Percentiles rank a stretch among this genome's conserved stretches.
These are phyloP conservation scores for Euphorbia peplus DNA, from an alignment of 345 rosid genomes.

Conservation along the genomic window DNA sequence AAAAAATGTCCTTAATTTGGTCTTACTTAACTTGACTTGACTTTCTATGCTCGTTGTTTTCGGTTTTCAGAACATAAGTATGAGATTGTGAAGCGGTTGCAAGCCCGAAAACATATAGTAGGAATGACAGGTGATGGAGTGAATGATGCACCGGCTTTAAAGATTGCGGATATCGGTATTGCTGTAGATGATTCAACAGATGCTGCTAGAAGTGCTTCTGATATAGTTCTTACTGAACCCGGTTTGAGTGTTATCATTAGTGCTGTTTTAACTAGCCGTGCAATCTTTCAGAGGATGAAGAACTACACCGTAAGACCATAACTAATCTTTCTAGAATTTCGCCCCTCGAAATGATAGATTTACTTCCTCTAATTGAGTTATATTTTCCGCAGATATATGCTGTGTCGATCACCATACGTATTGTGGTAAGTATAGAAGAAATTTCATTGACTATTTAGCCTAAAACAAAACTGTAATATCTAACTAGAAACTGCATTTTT, in stretches of 20 bases:
- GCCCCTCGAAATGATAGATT: not conserved
- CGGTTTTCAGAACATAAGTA: slow-evolving; percentile 76
- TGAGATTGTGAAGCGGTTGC: slow-evolving; percentile 76
- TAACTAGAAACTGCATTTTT: slow-evolving; percentile 10
- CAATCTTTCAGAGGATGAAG: slow-evolving; percentile 93
- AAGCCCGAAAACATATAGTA: slow-evolving; percentile 73
- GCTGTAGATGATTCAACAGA: slow-evolving; percentile 94
- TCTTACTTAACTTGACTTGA: not conserved
- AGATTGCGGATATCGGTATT: slow-evolving; percentile 87
- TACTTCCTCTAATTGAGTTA: not conserved
- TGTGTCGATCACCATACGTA: slow-evolving; percentile 84
- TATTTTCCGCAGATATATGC: slow-evolving; percentile 60
- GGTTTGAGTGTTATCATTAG: slow-evolving; percentile 88
- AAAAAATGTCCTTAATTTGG: not conserved
- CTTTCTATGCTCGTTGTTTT: slow-evolving; percentile 22
- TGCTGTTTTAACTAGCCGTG: slow-evolving; percentile 91
- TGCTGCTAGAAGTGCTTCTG: slow-evolving; percentile 89
- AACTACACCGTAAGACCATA: slow-evolving; percentile 61
- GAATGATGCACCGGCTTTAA: slow-evolving; percentile 86
- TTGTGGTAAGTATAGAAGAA: slow-evolving; percentile 46
- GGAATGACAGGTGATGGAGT: slow-evolving; percentile 99
- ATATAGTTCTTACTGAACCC: slow-evolving; percentile 88
- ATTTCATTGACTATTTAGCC: not conserved
- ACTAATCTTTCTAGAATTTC: not conserved
- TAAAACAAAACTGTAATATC: not conserved